Conservation (phyloP, 1,139 yeast genomes). For the Kodamaea sp. region DNA sequence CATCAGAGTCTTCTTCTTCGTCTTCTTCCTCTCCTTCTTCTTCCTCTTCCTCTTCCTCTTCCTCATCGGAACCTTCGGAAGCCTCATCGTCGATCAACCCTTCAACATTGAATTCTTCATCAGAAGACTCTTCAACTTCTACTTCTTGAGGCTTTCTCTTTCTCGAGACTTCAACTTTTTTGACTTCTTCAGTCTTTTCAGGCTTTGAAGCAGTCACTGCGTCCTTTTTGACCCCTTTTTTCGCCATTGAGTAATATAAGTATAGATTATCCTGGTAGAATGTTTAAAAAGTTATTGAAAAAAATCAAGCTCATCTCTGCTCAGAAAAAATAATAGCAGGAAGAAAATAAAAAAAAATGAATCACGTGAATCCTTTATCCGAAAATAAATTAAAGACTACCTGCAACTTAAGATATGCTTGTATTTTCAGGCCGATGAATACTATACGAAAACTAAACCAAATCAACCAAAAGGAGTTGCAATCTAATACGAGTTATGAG, state of each 20-base stretch:
- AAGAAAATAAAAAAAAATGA: too few species aligned
- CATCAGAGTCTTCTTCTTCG: conserved; percentile 50
- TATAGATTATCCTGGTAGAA: too few species aligned
- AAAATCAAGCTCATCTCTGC: too few species aligned
- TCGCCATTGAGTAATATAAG: conserved; percentile 5
- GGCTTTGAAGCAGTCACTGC: conserved; percentile 1
- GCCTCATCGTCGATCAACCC: conserved; percentile 25
- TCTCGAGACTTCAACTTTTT: conserved; percentile 9
- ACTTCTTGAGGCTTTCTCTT: conserved; percentile 19
- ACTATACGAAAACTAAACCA: conserved; percentile 49
- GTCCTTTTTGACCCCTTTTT: conserved; percentile 7
- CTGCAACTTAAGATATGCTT: not conserved
- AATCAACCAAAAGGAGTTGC: conserved; percentile 67
- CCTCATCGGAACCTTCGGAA: conserved; percentile 13
- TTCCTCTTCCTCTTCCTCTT: conserved; percentile 25
- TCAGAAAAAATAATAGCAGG: too few species aligned
- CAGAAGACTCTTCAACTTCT: conserved; percentile 18
- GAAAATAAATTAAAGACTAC: too few species aligned
- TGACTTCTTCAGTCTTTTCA: conserved; percentile 1
- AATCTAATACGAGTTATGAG: conserved; percentile 50
- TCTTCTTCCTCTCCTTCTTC: conserved; percentile 30
- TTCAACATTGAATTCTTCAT: conserved; percentile 27
- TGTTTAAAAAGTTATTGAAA: too few species aligned
- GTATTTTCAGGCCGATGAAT: conserved; percentile 28
- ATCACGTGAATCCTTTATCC: too few species aligned